These are phyloP conservation scores for Strobilomyces echinocephalus DNA, from an alignment of 768 basidiomycete genomes.

Conservation along the genomic window DNA sequence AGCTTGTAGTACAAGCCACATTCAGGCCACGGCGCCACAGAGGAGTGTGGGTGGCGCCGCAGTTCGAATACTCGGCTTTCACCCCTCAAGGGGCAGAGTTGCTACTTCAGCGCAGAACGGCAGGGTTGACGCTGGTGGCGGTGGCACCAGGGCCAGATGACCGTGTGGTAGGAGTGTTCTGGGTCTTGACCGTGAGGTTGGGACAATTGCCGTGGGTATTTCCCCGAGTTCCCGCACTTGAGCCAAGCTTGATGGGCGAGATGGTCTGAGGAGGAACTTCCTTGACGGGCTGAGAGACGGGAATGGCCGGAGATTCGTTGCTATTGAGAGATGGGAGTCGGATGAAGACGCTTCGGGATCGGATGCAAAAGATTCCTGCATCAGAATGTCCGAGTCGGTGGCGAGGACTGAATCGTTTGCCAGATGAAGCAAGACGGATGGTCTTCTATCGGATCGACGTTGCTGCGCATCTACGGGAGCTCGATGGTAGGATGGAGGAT, in stretches of 20 bases:
- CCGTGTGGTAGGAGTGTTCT: constrained; percentile 39
- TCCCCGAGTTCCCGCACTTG: constrained; percentile 44
- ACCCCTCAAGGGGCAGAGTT: constrained; percentile 50
- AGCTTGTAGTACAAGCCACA: no score
- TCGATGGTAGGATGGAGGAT: constrained; percentile 78
- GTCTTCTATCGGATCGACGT: constrained; percentile 24
- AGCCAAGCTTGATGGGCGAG: constrained; percentile 49
- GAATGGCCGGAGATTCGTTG: constrained; percentile 9
- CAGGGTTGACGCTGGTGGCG: constrained; percentile 51
- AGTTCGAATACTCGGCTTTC: constrained; percentile 85
- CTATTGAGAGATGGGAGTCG: constrained; percentile 8
- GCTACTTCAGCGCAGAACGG: constrained; percentile 30
- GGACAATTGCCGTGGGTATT: constrained; percentile 47
- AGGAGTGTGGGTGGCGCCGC: constrained; percentile 84
- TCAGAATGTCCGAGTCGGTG: constrained; percentile 22
- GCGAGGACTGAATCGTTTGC: constrained; percentile 5
- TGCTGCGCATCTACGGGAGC: constrained; percentile 61
- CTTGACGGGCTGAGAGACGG: constrained; percentile 38
- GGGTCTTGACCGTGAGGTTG: constrained; percentile 58
- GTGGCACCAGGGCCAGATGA: constrained; percentile 64
- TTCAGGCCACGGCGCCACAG: constrained; percentile 52
- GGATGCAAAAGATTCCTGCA: constrained; percentile 23
- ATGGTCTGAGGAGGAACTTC: constrained; percentile 42
- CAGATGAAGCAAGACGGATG: neutral
- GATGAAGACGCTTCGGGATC: constrained; percentile 8